A percentile compares a stretch with the other conserved stretches of the same genome.
These are phyloP conservation scores for Lomentospora prolificans DNA, from an alignment of 2,329 filamentous ascomycete species.

Conservation along the genomic window DNA sequence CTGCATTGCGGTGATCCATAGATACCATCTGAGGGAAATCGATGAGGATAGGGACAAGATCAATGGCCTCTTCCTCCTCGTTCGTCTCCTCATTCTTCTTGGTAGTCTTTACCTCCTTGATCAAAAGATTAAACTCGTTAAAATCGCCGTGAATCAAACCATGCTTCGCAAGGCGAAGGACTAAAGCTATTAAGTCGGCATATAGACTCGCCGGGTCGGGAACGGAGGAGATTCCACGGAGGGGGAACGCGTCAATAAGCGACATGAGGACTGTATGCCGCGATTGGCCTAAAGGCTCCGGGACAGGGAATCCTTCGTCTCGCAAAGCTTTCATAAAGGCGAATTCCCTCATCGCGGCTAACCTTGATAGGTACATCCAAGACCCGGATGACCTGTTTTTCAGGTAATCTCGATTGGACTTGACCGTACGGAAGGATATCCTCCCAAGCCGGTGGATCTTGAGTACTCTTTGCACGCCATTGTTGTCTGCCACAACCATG, in stretches of 20 bases:
- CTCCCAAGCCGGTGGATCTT: conserved; percentile 95
- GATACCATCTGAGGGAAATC: conserved; percentile 99
- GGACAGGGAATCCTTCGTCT: conserved; percentile 81
- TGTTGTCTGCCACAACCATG: conserved; percentile 77
- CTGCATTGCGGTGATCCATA: conserved; percentile 83
- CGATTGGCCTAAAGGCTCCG: conserved; percentile 78
- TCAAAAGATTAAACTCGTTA: conserved; percentile 97
- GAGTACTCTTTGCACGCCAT: conserved; percentile 68
- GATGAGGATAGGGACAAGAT: conserved; percentile 72
- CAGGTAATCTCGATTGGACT: conserved; percentile 91
- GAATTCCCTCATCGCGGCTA: conserved; percentile 89
- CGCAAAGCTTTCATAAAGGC: conserved; percentile 85
- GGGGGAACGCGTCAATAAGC: conserved; percentile 81
- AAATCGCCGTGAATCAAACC: conserved; percentile 96
- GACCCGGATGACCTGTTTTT: conserved; percentile 68
- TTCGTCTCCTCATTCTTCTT: conserved; percentile 19
- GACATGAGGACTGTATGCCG: conserved; percentile 96
- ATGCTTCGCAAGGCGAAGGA: conserved; percentile 71
- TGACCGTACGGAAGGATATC: conserved; percentile 94
- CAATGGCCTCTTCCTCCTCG: conserved; percentile 31
- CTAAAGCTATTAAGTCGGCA: conserved; percentile 78
- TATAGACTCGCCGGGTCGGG: conserved; percentile 81
- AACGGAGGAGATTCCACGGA: conserved; percentile 78
- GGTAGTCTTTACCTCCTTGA: conserved; percentile 58
- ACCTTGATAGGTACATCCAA: conserved; percentile 96